phyloP scores from a whole-genome alignment of 768 basidiomycete genomes.

The Russula sp. region DNA sequence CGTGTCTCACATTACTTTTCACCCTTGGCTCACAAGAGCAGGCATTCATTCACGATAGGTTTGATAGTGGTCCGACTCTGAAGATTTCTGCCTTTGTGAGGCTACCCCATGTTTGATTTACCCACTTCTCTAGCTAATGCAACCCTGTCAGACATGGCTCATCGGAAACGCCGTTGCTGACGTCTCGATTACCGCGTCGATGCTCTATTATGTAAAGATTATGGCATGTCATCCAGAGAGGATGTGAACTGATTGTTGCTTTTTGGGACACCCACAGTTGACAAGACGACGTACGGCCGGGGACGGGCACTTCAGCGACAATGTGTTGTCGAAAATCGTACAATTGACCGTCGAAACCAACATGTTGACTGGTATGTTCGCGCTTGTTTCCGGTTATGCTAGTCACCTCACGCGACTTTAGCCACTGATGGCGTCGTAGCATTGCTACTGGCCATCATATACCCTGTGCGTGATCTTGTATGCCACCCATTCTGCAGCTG shows the following conservation, averaged over 20 bases:
- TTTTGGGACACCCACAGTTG: neutral
- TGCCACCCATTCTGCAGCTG: neutral
- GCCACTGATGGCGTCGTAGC: neutral
- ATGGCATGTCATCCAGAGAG: neutral
- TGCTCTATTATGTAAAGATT: conserved; percentile 7
- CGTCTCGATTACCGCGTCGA: neutral
- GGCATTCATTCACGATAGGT: neutral
- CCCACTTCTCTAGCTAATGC: neutral
- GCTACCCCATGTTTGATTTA: neutral
- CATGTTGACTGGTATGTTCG: neutral
- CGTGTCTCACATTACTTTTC: no score
- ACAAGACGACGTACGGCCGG: neutral
- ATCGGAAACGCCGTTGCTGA: neutral
- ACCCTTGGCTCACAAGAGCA: neutral
- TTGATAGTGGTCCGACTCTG: neutral
- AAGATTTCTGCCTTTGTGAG: neutral
- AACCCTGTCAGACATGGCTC: neutral
- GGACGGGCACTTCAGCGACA: neutral
- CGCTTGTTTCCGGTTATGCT: neutral
- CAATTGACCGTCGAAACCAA: conserved; percentile 9
- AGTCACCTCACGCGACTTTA: neutral
- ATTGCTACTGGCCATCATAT: neutral
- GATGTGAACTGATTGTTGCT: neutral
- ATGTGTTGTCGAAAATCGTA: neutral
- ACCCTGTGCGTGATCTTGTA: neutral